Conservation (phyloP, 768 basidiomycete species). For the Saitozyma podzolica region DNA sequence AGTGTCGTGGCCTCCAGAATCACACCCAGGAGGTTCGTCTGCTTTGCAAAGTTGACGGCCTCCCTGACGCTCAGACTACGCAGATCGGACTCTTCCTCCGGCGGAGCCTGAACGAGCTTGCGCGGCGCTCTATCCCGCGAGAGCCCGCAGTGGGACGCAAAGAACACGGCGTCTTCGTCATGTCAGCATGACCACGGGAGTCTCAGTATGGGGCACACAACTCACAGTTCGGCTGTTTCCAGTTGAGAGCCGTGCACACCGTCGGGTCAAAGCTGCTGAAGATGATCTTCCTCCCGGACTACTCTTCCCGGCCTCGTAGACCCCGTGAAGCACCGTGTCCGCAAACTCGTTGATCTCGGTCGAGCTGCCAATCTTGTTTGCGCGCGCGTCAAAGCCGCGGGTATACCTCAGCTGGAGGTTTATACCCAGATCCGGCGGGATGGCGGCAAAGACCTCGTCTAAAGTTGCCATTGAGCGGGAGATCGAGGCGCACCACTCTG, state of each 20-base stretch:
- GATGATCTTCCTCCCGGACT: slow-evolving; percentile 70
- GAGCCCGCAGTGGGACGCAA: slow-evolving; percentile 82
- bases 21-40: slow-evolving; percentile 88
- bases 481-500: slow-evolving; percentile 53
- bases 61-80: slow-evolving; percentile 71
- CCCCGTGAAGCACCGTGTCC: slow-evolving; percentile 77
- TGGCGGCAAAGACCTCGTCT: slow-evolving; percentile 70
- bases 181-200: neutral
- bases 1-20: slow-evolving; percentile 82
- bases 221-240: slow-evolving; percentile 98
- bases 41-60: slow-evolving; percentile 88
- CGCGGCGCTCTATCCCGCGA: slow-evolving; percentile 37
- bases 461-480: slow-evolving; percentile 64
- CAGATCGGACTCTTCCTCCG: slow-evolving; percentile 55
- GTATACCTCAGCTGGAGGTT: slow-evolving; percentile 83
- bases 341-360: slow-evolving; percentile 78
- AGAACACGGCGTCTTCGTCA: slow-evolving; percentile 71
- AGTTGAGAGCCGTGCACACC: slow-evolving; percentile 86
- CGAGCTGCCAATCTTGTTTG: slow-evolving; percentile 58
- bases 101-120: slow-evolving; percentile 28
- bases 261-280: slow-evolving; percentile 90
- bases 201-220: neutral
- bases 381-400: slow-evolving; percentile 57
- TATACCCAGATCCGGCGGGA: slow-evolving; percentile 62
- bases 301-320: slow-evolving; percentile 65